phyloP scores from a whole-genome alignment of 768 basidiomycete species.

The Daedalea quercina region DNA sequence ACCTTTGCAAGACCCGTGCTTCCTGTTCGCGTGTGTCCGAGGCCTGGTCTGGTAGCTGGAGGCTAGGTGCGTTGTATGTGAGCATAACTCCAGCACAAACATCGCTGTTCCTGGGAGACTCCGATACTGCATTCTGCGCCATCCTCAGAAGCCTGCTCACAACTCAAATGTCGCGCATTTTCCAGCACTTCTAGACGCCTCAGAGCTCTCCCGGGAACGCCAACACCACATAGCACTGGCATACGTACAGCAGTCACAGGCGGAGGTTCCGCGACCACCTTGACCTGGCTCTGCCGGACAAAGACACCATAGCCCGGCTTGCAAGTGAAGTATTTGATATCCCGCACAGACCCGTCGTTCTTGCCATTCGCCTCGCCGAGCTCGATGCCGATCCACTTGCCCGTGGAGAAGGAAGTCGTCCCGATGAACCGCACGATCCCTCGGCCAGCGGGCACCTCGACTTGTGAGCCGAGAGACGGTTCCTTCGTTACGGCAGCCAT shows the following conservation, averaged over 20 bases:
- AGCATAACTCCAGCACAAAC: no score
- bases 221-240: no score
- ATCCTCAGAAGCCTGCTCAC: no score
- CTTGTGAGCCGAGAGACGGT: conserved; percentile 62
- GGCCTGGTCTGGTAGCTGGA: conserved; percentile 22
- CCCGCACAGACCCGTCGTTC: conserved; percentile 90
- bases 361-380: conserved; percentile 80
- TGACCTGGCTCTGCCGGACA: conserved; percentile 81
- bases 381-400: conserved; percentile 95
- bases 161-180: no score
- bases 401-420: conserved; percentile 72
- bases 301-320: conserved; percentile 78
- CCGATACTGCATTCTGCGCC: no score
- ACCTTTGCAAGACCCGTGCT: conserved; percentile 30
- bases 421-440: conserved; percentile 88
- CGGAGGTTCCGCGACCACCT: conserved; percentile 30
- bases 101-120: no score
- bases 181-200: no score
- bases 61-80: conserved; percentile 3
- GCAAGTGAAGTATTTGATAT: conserved; percentile 77
- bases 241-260: conserved; percentile 10
- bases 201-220: no score
- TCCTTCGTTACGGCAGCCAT: conserved; percentile 21
- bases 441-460: conserved; percentile 72
- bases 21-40: conserved; percentile 57